phyloP scores from a whole-genome alignment of 352 stramenopile genomes.

The Phytopythium delawarense region DNA sequence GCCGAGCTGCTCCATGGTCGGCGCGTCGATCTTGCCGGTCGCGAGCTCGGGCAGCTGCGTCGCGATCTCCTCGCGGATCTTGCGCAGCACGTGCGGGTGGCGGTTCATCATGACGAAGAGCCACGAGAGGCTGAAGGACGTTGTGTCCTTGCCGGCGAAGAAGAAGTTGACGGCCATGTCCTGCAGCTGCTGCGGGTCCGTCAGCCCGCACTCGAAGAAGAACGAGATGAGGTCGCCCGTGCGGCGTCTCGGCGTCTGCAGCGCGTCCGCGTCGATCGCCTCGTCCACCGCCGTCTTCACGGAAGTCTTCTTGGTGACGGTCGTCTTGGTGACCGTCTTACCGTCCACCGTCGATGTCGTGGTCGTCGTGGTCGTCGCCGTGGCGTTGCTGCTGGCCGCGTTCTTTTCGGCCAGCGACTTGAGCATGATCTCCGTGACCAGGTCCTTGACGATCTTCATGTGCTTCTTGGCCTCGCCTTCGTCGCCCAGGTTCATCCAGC shows the following conservation, averaged over 20 bases:
- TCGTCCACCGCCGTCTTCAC: not conserved
- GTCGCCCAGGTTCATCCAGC: slow-evolving; percentile 25
- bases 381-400: not conserved
- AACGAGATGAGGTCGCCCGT: slow-evolving; percentile 36
- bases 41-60: slow-evolving; percentile 25
- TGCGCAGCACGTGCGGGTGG: slow-evolving; percentile 40
- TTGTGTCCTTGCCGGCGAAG: slow-evolving; percentile 69
- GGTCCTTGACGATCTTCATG: slow-evolving; percentile 29
- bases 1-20: slow-evolving; percentile 39
- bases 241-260: not conserved
- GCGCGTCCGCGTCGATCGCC: slow-evolving; percentile 5
- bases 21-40: slow-evolving; percentile 15
- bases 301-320: not conserved
- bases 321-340: not conserved
- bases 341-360: not conserved
- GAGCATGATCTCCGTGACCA: slow-evolving; percentile 27
- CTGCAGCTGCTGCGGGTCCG: slow-evolving; percentile 34
- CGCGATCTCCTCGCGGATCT: slow-evolving; percentile 41
- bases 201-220: slow-evolving; percentile 27
- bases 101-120: slow-evolving; percentile 77
- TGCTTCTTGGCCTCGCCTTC: slow-evolving; percentile 27
- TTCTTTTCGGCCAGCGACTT: slow-evolving; percentile 23
- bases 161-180: slow-evolving; percentile 83
- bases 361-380: slow-evolving; percentile 1
- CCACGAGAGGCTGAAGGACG: slow-evolving; percentile 60